phyloP scores from a whole-genome alignment of 257 asterid species.

The Pogostemon cablin region DNA sequence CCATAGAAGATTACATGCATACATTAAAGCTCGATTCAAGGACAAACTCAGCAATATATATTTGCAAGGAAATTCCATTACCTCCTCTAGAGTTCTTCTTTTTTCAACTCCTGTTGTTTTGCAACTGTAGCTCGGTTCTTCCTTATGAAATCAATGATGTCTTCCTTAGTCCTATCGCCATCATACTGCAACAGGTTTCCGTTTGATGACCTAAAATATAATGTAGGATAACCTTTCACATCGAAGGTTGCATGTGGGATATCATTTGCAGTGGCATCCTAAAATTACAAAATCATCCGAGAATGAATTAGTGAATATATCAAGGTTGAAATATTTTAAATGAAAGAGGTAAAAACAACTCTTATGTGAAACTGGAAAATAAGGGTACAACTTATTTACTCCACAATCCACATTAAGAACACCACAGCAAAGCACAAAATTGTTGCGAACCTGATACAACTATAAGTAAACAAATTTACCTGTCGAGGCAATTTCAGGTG shows the following conservation, averaged over 20 bases:
- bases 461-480: not conserved
- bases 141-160: slow-evolving; percentile 63
- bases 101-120: slow-evolving; percentile 41
- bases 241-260: slow-evolving; percentile 57
- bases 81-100: slow-evolving; percentile 63
- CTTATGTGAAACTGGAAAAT: not conserved
- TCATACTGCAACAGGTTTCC: slow-evolving; percentile 63
- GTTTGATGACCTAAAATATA: slow-evolving; percentile 72
- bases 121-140: slow-evolving; percentile 56
- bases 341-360: not conserved
- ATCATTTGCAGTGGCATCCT: slow-evolving; percentile 95
- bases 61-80: slow-evolving; percentile 20
- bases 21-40: not conserved
- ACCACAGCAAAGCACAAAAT: not conserved
- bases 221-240: slow-evolving; percentile 80
- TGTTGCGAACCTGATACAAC: slow-evolving; percentile 8
- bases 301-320: slow-evolving; percentile 19
- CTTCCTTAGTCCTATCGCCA: slow-evolving; percentile 77
- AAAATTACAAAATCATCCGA: slow-evolving; percentile 17
- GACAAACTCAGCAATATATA: not conserved
- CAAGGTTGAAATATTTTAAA: not conserved
- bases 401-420: not conserved
- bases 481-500: not conserved
- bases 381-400: not conserved
- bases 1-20: not conserved